These are phyloP conservation scores for Cyclotella sp. DNA, from an alignment of 108 stramenopile genomes.

Conservation along the genomic window DNA sequence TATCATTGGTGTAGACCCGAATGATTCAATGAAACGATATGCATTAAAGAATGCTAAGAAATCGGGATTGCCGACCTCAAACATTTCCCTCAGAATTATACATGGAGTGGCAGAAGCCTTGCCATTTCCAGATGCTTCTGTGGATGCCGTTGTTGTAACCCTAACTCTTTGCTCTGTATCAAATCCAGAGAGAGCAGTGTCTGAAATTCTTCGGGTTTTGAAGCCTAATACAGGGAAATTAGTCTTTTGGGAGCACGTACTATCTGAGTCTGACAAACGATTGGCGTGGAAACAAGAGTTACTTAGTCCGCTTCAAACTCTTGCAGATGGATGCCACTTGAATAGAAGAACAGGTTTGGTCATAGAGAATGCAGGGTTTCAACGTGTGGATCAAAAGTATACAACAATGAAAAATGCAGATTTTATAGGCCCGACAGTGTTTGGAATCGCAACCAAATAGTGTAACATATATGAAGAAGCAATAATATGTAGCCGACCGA, in stretches of 20 bases:
- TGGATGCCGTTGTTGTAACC: conserved; percentile 58
- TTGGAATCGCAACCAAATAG: conserved; percentile 49
- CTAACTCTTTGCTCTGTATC: conserved; percentile 65
- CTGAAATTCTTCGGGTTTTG: conserved; percentile 72
- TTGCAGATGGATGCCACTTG: conserved; percentile 87
- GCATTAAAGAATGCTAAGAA: conserved; percentile 50
- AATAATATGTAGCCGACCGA: not conserved
- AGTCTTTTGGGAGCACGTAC: conserved; percentile 83
- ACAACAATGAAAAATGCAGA: conserved; percentile 26
- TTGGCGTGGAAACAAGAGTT: conserved; percentile 61
- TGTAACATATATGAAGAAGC: not conserved
- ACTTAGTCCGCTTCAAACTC: conserved; percentile 74
- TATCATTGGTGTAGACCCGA: conserved; percentile 64
- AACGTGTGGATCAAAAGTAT: conserved; percentile 39
- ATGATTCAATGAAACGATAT: conserved; percentile 58
- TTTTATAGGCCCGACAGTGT: conserved; percentile 47
- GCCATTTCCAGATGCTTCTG: conserved; percentile 47
- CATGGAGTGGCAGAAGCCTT: conserved; percentile 63
- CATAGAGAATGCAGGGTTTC: conserved; percentile 50
- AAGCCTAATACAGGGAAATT: conserved; percentile 66
- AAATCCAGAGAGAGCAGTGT: conserved; percentile 60
- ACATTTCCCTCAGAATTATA: conserved; percentile 37
- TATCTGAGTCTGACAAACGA: conserved; percentile 55
- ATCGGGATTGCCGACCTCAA: conserved; percentile 20
- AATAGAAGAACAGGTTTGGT: conserved; percentile 68